A percentile compares a stretch with the other conserved stretches of the same genome.
These are phyloP conservation scores for Nidularia sp. DNA, from an alignment of 768 basidiomycete species.

Conservation along the genomic window DNA sequence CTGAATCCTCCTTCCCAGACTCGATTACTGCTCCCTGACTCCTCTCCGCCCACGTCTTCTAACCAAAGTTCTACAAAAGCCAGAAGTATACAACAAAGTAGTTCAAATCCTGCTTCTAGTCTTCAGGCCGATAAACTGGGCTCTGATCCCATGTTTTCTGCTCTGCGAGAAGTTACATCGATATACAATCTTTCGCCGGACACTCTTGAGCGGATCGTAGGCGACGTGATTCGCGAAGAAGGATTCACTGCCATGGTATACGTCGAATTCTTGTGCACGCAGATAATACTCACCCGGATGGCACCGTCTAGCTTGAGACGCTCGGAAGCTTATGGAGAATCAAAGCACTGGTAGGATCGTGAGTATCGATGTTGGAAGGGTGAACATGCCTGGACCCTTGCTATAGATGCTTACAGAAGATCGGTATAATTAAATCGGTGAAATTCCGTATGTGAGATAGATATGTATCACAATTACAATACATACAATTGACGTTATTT, in stretches of 20 bases:
- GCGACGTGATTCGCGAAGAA: slow-evolving; percentile 66
- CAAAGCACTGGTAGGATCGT: slow-evolving; percentile 3
- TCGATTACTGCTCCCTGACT: background rate
- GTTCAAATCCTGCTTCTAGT: background rate
- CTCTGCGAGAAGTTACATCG: slow-evolving; percentile 38
- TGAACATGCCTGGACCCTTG: too few relatives aligned
- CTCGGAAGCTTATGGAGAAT: slow-evolving; percentile 11
- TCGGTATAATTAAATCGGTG: too few relatives aligned
- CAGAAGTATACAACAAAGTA: background rate
- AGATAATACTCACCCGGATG: too few relatives aligned
- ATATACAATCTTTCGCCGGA: slow-evolving; percentile 51
- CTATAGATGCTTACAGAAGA: too few relatives aligned
- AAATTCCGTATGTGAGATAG: too few relatives aligned
- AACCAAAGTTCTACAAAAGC: background rate
- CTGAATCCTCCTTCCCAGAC: background rate
- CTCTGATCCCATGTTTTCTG: slow-evolving; percentile 3
- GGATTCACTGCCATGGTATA: slow-evolving; percentile 74
- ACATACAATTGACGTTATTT: too few relatives aligned
- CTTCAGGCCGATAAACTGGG: too few relatives aligned
- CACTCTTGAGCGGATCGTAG: slow-evolving; percentile 54
- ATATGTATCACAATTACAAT: background rate
- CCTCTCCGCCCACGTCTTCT: background rate
- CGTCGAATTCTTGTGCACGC: background rate
- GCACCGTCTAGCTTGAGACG: slow-evolving; percentile 8
- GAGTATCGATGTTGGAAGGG: too few relatives aligned